Evolutionary conservation across 139 green algal species (phyloP).

Genomic region (Marvania coccoides): DNA sequence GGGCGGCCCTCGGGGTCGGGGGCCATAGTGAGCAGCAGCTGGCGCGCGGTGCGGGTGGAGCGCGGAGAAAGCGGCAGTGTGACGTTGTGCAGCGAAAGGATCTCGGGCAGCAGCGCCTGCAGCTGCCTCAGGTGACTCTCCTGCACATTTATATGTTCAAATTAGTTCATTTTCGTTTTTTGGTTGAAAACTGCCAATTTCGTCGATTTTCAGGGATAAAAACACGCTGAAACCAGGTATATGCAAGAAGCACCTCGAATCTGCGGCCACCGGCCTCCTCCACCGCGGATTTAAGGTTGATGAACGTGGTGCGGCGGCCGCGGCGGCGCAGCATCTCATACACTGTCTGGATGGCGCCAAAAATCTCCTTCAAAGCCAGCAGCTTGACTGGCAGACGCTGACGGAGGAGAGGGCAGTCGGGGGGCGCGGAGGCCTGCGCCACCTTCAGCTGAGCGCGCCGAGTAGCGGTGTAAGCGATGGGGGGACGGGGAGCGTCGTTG

Average conservation of each 20-base stretch:
- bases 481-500: neutral
- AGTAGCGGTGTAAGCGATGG: neutral
- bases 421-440: neutral
- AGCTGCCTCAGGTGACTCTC: slow-evolving; percentile 15
- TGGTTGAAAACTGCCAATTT: neutral
- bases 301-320: slow-evolving; percentile 15
- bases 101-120: slow-evolving; percentile 19
- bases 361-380: slow-evolving; percentile 14
- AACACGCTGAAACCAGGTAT: neutral
- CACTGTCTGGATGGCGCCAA: slow-evolving; percentile 17
- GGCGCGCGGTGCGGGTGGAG: slow-evolving; percentile 13
- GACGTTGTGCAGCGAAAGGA: slow-evolving; percentile 12
- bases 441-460: neutral
- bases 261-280: slow-evolving; percentile 16
- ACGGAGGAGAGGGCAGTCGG: slow-evolving; percentile 2
- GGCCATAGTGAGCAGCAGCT: slow-evolving; percentile 6
- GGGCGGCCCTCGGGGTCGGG: neutral
- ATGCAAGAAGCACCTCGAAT: slow-evolving; percentile 10
- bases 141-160: slow-evolving; percentile 3
- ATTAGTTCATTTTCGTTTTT: neutral
- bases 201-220: neutral
- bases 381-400: slow-evolving; percentile 13
- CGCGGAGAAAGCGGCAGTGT: slow-evolving; percentile 7
- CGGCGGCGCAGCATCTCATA: slow-evolving; percentile 17
- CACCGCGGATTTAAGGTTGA: slow-evolving; percentile 14